Percentiles rank a stretch among this genome's conserved stretches.
phyloP scores from a whole-genome alignment of 345 rosid genomes.

The Eucalyptus lansdowneana region DNA sequence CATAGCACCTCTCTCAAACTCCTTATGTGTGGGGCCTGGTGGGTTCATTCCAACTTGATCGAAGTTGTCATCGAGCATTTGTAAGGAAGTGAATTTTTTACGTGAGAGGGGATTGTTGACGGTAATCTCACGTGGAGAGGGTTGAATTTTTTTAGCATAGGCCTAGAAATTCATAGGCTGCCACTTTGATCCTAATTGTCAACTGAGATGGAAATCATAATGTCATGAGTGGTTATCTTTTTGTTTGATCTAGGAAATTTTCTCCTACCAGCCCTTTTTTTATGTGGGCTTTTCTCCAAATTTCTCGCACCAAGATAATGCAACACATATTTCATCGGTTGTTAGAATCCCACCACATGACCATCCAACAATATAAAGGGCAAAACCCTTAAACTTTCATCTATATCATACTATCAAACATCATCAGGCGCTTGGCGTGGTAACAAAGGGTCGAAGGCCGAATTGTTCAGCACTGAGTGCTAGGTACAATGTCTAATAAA shows the following conservation, averaged over 20 bases:
- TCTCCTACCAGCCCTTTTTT: not conserved
- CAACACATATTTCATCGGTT: rapidly evolving
- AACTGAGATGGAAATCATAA: not conserved
- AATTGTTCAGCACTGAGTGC: no score
- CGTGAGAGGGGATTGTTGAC: rapidly evolving
- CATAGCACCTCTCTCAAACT: not conserved
- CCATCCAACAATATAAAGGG: no score
- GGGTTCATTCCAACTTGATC: not conserved
- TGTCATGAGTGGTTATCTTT: not conserved
- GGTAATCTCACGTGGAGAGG: not conserved
- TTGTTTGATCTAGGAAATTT: not conserved
- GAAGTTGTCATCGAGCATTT: not conserved
- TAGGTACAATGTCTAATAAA: not conserved
- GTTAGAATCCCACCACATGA: not conserved
- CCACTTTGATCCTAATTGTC: not conserved
- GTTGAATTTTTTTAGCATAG: not conserved
- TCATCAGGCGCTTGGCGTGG: not conserved
- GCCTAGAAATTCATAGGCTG: not conserved
- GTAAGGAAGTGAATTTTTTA: not conserved
- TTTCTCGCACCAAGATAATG: not conserved
- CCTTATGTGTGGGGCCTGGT: rapidly evolving
- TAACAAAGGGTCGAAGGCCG: rapidly evolving
- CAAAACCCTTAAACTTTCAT: not conserved
- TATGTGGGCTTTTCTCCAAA: not conserved
- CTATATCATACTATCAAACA: not conserved